Conservation (phyloP, 164 flowering plant species). For the Macadamia tetraphylla region DNA sequence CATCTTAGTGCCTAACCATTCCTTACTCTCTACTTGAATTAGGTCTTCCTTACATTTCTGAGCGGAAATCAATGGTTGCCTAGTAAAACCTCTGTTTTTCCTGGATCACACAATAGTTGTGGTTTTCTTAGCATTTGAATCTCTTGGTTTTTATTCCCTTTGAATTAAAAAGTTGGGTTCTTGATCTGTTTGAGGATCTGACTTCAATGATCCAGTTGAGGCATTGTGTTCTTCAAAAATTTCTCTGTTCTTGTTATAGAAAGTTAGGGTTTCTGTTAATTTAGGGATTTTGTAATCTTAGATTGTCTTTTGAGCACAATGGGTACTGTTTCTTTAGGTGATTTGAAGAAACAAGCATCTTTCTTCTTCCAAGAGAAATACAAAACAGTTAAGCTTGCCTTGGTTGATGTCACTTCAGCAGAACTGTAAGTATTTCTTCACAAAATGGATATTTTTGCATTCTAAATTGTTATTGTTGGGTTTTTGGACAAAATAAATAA, state of each 20-base stretch:
- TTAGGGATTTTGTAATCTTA: too few species aligned
- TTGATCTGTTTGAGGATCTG: too few species aligned
- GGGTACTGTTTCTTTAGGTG: slow-evolving; percentile 38
- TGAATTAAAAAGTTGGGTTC: too few species aligned
- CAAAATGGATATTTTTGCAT: too few species aligned
- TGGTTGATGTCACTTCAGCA: slow-evolving; percentile 53
- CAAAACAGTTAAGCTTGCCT: slow-evolving; percentile 44
- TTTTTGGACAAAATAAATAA: not conserved
- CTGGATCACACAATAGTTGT: not conserved
- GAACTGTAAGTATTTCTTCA: slow-evolving; percentile 39
- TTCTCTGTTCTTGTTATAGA: not conserved
- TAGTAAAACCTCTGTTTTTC: not conserved
- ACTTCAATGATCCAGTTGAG: too few species aligned
- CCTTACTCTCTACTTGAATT: too few species aligned
- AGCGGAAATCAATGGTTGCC: slow-evolving; percentile 5
- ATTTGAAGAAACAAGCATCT: slow-evolving; percentile 51
- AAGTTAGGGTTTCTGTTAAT: not conserved
- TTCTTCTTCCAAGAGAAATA: slow-evolving; percentile 50
- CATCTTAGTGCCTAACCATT: too few species aligned
- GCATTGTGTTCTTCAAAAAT: too few species aligned
- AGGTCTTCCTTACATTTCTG: not conserved
- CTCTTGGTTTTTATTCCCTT: too few species aligned
- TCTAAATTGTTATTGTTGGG: too few species aligned
- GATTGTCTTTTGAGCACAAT: slow-evolving; percentile 11
- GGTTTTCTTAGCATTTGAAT: too few species aligned